A percentile compares a stretch with the other conserved stretches of the same genome.
Evolutionary conservation across 306 rosid species (phyloP).

Genomic region (Vigna reflexopilosa): DNA sequence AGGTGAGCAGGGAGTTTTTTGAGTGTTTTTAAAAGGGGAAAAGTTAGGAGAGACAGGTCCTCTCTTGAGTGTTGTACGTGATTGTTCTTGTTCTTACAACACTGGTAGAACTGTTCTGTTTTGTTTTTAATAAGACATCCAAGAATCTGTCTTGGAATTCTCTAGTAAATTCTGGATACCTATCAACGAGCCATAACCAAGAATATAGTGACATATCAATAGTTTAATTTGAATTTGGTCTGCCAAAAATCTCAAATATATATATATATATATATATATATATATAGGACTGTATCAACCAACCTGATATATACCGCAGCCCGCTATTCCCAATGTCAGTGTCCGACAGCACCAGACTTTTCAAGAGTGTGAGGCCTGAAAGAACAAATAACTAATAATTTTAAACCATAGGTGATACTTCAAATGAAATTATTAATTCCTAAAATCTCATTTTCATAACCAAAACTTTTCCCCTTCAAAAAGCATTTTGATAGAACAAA

Average conservation of each 20-base stretch:
- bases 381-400: conserved; percentile 45
- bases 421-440: conserved; percentile 39
- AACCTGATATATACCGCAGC: conserved; percentile 87
- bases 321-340: conserved; percentile 87
- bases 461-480: conserved; percentile 20
- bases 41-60: no score
- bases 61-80: no score
- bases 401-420: conserved; percentile 18
- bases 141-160: no score
- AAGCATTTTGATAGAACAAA: conserved; percentile 21
- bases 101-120: no score
- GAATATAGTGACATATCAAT: not conserved
- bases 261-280: not conserved
- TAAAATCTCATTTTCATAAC: conserved; percentile 1
- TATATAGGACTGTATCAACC: conserved; percentile 30
- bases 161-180: no score
- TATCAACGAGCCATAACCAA: no score
- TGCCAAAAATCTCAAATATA: not conserved
- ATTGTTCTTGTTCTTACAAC: no score
- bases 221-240: conserved; percentile 7
- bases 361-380: conserved; percentile 77
- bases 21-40: no score
- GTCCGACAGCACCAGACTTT: conserved; percentile 89
- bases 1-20: no score
- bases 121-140: no score